Base-by-base conservation (phyloP, 176 grass and related monocot genomes). In the Microstegium vimineum region DNA sequence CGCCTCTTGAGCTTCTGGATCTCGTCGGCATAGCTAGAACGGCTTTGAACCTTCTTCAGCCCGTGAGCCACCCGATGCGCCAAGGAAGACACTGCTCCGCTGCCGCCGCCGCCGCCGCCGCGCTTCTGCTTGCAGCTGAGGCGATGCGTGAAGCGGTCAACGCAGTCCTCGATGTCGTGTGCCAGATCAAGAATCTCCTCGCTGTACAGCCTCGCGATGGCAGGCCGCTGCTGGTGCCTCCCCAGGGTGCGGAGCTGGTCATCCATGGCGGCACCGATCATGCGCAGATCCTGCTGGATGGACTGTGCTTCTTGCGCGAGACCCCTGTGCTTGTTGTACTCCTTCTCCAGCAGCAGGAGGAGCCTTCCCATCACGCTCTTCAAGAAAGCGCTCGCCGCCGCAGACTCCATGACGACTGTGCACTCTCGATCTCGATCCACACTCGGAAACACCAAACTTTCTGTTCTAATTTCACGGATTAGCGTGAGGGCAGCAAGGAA, bases 261-360 rank as follows among this genome's bases (percentile, higher is more conserved):
- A 25, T 82, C 85, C 85, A 87, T 87, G 72, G 71, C 51, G 63
- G 78, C 85, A 5, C 62, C 78, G 11, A 87, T 47, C 85, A 87
- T 87, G 62, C 85, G 62, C 30, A 87, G 30, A 27, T 87, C 85
- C 17, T 70, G 38, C 51, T 87, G 72, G 71, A 87, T 75, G 20
- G 78, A 76, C 11, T 13, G 10, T 12, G n/a, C 37, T 0, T 82
- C 78, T 67, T 40, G 72, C 47, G 22, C 0, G 0, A 87, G 78
- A 38, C 51, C 63, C 15, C 27, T 87, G 22, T 87, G 78, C 63
- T 87, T 87, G 72, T 17, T 62, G 79, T 82, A 62, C 78, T 87
- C 78, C n/a, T 87, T 62, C 71, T 87, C 79, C 23, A 87, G 71
- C 71, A 62, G 30, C 31, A 62, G 64, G 72, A 87, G 76, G 1